Base-by-base conservation (phyloP, 768 basidiomycete genomes). In the Phanerodontia chrysosporium region DNA sequence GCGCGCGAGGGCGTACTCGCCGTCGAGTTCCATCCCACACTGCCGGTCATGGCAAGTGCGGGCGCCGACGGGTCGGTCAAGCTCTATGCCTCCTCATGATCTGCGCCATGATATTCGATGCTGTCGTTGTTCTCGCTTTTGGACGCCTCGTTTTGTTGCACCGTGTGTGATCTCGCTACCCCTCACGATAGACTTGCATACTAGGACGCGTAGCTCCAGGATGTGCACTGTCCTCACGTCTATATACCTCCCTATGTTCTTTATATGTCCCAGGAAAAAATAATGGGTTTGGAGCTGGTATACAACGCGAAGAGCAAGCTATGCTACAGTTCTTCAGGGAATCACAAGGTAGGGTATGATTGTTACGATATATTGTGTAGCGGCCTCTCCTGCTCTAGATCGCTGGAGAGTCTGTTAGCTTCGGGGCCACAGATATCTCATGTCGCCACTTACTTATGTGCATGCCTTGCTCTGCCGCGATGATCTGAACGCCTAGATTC, bases 51-150 rank as follows among this genome's bases (percentile, higher is more conserved):
- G 81, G 92, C 89, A 16, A 96, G 92, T 70, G 91, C 92, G 21
- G 96, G 96, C n/a, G 92, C 93, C 13, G 96, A 98, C 74, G 95
- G 95, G 27, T 88, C 93, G 46, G 86, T 98, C 60, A 93, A 93
- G 73, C 78, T 98, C 27, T 97, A 91, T 71, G 89, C 90, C 61
- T 90, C 89, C 67, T 92, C 89, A 75, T 92, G 79, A 79, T 74
- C 61, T 62, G 62, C 44, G 18, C 39, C 39, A 18, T 42, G 39
- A 42, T 42, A 4, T 42, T 18, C 18, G 36, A 28, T 54, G 44
- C 27, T 29, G 22, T 49, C 51, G 35, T 27, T 5, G 21, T n/a
- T 14, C 18, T 53, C 30, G 56, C 57, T 62, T 51, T 55, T 27
- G 58, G 58, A 58, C 53, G 29, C 51, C 53, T 32, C 52, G 60